Evolutionary conservation across 768 basidiomycete species (phyloP).

Genomic region (Amanita rubescens): DNA sequence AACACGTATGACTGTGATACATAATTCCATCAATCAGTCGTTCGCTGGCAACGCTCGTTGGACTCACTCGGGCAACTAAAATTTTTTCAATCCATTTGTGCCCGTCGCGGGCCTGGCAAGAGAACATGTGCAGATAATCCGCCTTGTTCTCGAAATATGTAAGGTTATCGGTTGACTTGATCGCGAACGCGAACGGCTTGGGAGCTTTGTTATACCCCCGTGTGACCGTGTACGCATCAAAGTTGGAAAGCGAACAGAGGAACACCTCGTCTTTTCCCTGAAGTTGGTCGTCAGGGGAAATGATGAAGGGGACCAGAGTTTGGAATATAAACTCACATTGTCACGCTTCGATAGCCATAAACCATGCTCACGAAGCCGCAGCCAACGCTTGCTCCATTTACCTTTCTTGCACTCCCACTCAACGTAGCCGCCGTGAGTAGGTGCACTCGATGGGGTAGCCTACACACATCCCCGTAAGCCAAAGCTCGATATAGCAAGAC

Average conservation of each 20-base stretch:
- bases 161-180: slow-evolving; percentile 84
- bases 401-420: slow-evolving; percentile 89
- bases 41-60: not conserved
- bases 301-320: not conserved
- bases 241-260: slow-evolving; percentile 82
- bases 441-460: slow-evolving; percentile 39
- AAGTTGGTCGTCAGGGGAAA: not conserved
- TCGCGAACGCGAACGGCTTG: slow-evolving; percentile 75
- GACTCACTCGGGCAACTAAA: slow-evolving; percentile 72
- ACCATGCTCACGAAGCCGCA: slow-evolving; percentile 80
- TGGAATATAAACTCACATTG: slow-evolving; percentile 42
- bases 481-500: slow-evolving; percentile 8
- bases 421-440: slow-evolving; percentile 53
- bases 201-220: slow-evolving; percentile 76
- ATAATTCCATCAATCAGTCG: slow-evolving; percentile 9
- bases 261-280: slow-evolving; percentile 81
- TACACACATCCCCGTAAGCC: slow-evolving; percentile 6
- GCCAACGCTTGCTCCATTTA: slow-evolving; percentile 92
- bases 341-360: slow-evolving; percentile 88
- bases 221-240: slow-evolving; percentile 80
- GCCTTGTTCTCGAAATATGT: slow-evolving; percentile 81
- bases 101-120: slow-evolving; percentile 67
- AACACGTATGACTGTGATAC: slow-evolving; percentile 67
- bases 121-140: slow-evolving; percentile 86
- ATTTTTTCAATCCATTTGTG: slow-evolving; percentile 74